These are phyloP conservation scores for Metschnikowia kunwiensis DNA, from an alignment of 805 yeast species.

Conservation along the genomic window DNA sequence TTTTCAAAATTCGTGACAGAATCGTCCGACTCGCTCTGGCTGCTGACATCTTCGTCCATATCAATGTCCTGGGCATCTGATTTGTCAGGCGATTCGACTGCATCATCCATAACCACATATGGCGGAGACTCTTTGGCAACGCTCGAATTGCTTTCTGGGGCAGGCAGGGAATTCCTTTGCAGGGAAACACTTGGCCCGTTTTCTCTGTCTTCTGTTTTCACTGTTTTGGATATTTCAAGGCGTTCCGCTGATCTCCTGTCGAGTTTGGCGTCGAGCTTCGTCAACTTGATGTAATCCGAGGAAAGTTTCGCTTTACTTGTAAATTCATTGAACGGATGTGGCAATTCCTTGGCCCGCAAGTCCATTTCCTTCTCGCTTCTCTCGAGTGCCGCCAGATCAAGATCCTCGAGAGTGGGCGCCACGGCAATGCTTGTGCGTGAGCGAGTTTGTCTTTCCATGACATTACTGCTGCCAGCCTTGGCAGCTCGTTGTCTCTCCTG, in stretches of 20 bases:
- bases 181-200: no score
- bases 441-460: conserved; percentile 12
- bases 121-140: no score
- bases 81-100: no score
- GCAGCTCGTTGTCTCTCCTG: conserved; percentile 15
- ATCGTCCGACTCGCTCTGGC: no score
- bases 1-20: no score
- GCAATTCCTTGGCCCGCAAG: conserved; percentile 11
- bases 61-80: no score
- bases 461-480: conserved; percentile 1
- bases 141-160: no score
- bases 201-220: conserved; percentile 13
- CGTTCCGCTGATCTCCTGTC: conserved; percentile 9
- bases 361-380: conserved; percentile 12
- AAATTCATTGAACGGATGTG: conserved; percentile 16
- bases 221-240: neutral
- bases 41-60: no score
- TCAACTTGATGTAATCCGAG: conserved; percentile 22
- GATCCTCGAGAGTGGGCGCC: conserved; percentile 12
- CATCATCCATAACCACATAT: no score
- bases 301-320: conserved; percentile 19
- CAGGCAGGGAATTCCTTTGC: no score
- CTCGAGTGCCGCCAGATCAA: conserved; percentile 4
- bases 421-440: conserved; percentile 14
- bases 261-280: conserved; percentile 20